Conservation (phyloP, 106 monocot species). For the Dendrobium catenatum region DNA sequence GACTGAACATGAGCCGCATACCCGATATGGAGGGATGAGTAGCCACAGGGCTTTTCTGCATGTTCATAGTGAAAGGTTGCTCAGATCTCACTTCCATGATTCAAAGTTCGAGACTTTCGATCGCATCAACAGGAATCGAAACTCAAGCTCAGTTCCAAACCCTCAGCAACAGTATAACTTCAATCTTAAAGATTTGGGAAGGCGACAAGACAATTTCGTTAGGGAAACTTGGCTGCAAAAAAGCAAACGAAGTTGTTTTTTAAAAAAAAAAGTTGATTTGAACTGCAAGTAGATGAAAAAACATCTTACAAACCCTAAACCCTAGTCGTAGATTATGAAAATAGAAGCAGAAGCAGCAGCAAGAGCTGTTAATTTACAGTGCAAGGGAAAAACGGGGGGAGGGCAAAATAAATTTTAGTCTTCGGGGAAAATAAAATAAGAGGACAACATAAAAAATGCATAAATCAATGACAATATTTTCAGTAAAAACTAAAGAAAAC, state of each 20-base stretch:
- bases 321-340: constrained; percentile 5
- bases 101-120: constrained; percentile 7
- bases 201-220: background rate
- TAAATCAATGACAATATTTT: constrained; percentile 16
- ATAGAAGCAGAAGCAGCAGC: constrained; percentile 1
- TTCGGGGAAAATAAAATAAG: constrained; percentile 2
- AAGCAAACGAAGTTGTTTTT: background rate
- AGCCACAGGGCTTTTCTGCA: constrained; percentile 46
- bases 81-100: constrained; percentile 91
- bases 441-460: constrained; percentile 10
- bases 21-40: constrained; percentile 45
- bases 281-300: background rate
- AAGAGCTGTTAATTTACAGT: constrained; percentile 17
- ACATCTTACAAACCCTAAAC: constrained; percentile 4
- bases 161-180: background rate
- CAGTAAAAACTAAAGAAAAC: constrained; percentile 25
- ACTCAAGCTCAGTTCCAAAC: background rate
- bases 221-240: background rate
- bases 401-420: background rate
- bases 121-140: constrained; percentile 12
- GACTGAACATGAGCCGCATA: constrained; percentile 61
- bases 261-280: background rate
- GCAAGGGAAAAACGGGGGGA: background rate
- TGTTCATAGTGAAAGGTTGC: constrained; percentile 41
- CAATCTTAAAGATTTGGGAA: background rate